Evolutionary conservation across 2,329 filamentous ascomycete species (phyloP).

Genomic region (Lachnum nothofagi): DNA sequence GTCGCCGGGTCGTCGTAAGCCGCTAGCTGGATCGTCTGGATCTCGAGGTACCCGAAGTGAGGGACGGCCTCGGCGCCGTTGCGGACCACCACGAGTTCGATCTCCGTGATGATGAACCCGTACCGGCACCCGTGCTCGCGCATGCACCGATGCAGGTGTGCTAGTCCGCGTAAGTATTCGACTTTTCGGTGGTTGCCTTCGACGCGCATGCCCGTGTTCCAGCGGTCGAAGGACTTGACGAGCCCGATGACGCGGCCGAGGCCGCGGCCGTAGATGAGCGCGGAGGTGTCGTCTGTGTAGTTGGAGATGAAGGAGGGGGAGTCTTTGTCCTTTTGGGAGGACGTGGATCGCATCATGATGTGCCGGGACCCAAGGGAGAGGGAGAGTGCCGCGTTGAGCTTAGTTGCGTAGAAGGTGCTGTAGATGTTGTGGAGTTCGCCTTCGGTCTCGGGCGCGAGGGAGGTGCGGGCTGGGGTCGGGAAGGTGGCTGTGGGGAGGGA

Average conservation of each 20-base stretch:
- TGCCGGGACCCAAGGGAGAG: constrained; percentile 67
- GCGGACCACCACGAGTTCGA: constrained; percentile 86
- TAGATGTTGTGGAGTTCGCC: constrained; percentile 69
- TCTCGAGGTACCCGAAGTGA: constrained; percentile 84
- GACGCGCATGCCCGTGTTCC: constrained; percentile 90
- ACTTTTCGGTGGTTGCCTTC: constrained; percentile 81
- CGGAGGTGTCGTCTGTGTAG: constrained; percentile 46
- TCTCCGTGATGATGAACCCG: constrained; percentile 94
- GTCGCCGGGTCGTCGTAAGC: constrained; percentile 26
- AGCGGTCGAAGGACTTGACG: constrained; percentile 87
- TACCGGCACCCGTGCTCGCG: constrained; percentile 90
- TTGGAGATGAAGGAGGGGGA: constrained; percentile 44
- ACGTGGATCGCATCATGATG: constrained; percentile 34
- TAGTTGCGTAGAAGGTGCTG: constrained; percentile 72
- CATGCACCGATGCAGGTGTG: constrained; percentile 85
- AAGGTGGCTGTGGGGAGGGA: constrained; percentile 59
- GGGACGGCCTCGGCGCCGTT: constrained; percentile 68
- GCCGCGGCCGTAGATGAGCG: constrained; percentile 43
- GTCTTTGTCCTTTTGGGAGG: constrained; percentile 29
- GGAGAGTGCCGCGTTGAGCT: constrained; percentile 78
- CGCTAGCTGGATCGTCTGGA: constrained; percentile 58
- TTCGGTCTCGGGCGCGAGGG: constrained; percentile 72
- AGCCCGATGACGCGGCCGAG: constrained; percentile 69
- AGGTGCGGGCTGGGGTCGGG: constrained; percentile 42
- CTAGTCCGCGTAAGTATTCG: constrained; percentile 79